phyloP scores from a whole-genome alignment of 495 filamentous ascomycete genomes.

The Staphylotrichum tortipilum region DNA sequence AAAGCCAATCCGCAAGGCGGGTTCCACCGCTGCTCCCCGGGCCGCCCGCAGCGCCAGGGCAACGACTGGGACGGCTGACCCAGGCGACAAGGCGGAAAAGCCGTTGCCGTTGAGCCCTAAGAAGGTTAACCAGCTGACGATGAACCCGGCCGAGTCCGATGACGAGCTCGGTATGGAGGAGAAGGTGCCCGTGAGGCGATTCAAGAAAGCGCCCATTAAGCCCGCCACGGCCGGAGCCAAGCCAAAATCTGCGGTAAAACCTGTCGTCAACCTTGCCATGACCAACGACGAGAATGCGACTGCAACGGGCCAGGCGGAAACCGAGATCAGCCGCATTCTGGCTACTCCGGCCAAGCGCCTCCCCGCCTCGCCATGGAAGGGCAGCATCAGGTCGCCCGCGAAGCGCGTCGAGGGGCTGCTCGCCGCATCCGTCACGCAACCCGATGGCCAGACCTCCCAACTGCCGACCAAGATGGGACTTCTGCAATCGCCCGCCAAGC shows the following conservation, averaged over 20 bases:
- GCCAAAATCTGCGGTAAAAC: neutral
- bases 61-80: neutral
- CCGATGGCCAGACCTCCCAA: slow-evolving; percentile 11
- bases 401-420: slow-evolving; percentile 31
- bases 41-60: slow-evolving; percentile 13
- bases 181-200: slow-evolving; percentile 38
- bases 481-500: slow-evolving; percentile 43
- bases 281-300: slow-evolving; percentile 12
- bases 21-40: slow-evolving; percentile 3
- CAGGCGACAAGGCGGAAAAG: slow-evolving; percentile 16
- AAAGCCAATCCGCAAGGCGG: slow-evolving; percentile 21
- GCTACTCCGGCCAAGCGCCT: slow-evolving; percentile 41
- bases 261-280: neutral
- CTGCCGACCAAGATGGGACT: slow-evolving; percentile 31
- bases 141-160: slow-evolving; percentile 36
- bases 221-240: slow-evolving; percentile 17
- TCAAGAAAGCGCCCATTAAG: slow-evolving; percentile 41
- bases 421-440: neutral
- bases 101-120: slow-evolving; percentile 43
- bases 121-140: slow-evolving; percentile 44
- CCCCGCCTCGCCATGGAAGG: slow-evolving; percentile 40
- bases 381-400: slow-evolving; percentile 38
- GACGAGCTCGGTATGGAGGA: slow-evolving; percentile 47
- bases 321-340: slow-evolving; percentile 21
- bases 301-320: slow-evolving; percentile 13